A percentile compares a stretch with the other conserved stretches of the same genome.
Evolutionary conservation across 441 rosid genomes (phyloP).

Genomic region (Euphorbia corollata): DNA sequence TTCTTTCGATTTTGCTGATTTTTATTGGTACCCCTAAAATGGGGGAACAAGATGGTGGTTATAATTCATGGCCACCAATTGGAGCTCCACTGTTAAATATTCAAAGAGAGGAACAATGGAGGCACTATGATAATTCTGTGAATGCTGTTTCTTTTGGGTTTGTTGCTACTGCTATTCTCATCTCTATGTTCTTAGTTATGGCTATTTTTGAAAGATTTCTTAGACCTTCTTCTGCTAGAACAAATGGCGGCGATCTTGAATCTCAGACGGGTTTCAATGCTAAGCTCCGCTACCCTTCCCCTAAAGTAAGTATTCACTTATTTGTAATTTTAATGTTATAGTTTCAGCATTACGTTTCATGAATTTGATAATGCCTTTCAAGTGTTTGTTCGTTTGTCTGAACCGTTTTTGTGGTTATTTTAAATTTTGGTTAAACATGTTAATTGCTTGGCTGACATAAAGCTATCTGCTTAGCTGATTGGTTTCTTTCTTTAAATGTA

Average conservation of each 20-base stretch:
- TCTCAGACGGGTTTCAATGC: slow-evolving; percentile 44
- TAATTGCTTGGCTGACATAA: slow-evolving; percentile 26
- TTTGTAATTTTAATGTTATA: slow-evolving; percentile 12
- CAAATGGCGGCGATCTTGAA: slow-evolving; percentile 40
- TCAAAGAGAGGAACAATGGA: slow-evolving; percentile 56
- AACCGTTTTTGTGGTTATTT: slow-evolving; percentile 23
- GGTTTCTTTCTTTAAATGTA: neutral
- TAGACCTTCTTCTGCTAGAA: slow-evolving; percentile 37
- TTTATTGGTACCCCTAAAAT: slow-evolving; percentile 13
- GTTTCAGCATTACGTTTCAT: slow-evolving; percentile 10
- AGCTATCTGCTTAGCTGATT: neutral
- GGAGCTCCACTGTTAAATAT: slow-evolving; percentile 46
- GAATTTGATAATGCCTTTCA: neutral
- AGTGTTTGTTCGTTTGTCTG: slow-evolving; percentile 4
- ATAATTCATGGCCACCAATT: slow-evolving; percentile 50
- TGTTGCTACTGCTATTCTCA: slow-evolving; percentile 94
- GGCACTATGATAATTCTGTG: slow-evolving; percentile 63
- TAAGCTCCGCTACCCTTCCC: slow-evolving; percentile 71
- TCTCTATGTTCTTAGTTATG: slow-evolving; percentile 93
- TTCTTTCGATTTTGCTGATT: neutral
- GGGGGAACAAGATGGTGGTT: slow-evolving; percentile 27
- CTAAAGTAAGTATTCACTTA: slow-evolving; percentile 51
- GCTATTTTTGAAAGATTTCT: slow-evolving; percentile 85
- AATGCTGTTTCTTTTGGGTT: slow-evolving; percentile 93
- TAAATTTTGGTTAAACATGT: slow-evolving; percentile 15